phyloP scores from a whole-genome alignment of 1,284 basidiomycete genomes.

The Tremellales sp. region DNA sequence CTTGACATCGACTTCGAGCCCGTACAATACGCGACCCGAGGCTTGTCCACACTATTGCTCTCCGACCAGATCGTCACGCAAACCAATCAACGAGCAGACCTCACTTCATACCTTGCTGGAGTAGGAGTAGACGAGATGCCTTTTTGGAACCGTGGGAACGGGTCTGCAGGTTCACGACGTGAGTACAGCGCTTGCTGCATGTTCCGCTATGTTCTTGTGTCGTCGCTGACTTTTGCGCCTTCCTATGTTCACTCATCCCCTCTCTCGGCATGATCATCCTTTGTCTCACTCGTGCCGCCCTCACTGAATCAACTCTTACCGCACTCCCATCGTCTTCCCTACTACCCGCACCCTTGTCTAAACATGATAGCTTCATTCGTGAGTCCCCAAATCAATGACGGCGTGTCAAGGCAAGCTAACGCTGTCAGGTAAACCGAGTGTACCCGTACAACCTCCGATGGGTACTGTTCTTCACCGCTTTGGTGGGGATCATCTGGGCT shows the following conservation, averaged over 20 bases:
- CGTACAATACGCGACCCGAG: too few species aligned
- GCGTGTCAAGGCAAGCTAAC: neutral
- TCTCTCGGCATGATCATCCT: neutral
- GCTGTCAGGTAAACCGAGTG: slow-evolving; percentile 13
- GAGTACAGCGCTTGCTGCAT: too few species aligned
- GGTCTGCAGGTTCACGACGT: too few species aligned
- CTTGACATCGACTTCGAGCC: too few species aligned
- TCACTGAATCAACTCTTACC: neutral
- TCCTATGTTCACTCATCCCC: too few species aligned
- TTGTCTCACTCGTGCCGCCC: neutral
- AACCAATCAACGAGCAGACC: too few species aligned
- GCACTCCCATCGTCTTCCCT: neutral
- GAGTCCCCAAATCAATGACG: neutral
- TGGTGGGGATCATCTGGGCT: slow-evolving; percentile 35
- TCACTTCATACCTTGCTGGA: too few species aligned
- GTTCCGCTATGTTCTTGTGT: too few species aligned
- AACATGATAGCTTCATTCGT: neutral
- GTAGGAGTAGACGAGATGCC: neutral
- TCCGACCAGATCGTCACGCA: too few species aligned
- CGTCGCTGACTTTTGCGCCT: too few species aligned
- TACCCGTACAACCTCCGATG: slow-evolving; percentile 37
- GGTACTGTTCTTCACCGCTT: slow-evolving; percentile 28
- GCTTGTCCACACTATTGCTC: too few species aligned
- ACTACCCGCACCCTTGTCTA: neutral
- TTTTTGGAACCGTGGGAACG: neutral